Evolutionary conservation across 208 protist genomes (phyloP).

Genomic region (Polymyxa betae): DNA sequence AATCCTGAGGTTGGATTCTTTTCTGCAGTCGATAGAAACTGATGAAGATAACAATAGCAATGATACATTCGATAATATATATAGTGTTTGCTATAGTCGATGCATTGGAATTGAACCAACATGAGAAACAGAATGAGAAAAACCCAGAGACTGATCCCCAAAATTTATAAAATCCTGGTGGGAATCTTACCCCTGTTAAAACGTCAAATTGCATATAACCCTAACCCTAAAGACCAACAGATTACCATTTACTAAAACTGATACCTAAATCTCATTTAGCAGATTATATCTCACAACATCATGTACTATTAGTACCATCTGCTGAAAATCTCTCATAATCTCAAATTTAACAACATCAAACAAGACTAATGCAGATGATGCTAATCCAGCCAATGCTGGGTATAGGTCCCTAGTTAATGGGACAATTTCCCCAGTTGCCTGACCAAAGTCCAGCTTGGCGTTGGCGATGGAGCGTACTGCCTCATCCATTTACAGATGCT

Average conservation of each 20-base stretch:
- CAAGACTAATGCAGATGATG: neutral
- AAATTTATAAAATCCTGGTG: neutral
- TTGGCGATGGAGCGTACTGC: neutral
- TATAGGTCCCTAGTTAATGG: neutral
- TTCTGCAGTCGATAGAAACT: neutral
- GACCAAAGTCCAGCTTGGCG: constrained; percentile 3
- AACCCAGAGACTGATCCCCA: neutral
- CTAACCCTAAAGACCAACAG: no score
- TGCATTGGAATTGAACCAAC: constrained; percentile 9
- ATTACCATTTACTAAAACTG: neutral
- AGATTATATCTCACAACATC: neutral
- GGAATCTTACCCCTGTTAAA: neutral
- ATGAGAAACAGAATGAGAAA: constrained; percentile 28
- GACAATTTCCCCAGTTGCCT: neutral
- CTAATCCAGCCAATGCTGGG: neutral
- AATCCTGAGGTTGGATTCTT: neutral
- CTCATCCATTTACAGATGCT: no score
- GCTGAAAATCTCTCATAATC: constrained; percentile 49
- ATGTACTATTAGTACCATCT: neutral
- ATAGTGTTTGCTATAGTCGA: neutral
- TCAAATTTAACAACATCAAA: constrained; percentile 40
- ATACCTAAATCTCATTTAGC: neutral
- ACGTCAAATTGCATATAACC: neutral
- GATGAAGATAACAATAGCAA: neutral
- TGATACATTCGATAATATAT: neutral